Evolutionary conservation across 495 filamentous ascomycete species (phyloP).

Genomic region (Penicillium malachiteum): DNA sequence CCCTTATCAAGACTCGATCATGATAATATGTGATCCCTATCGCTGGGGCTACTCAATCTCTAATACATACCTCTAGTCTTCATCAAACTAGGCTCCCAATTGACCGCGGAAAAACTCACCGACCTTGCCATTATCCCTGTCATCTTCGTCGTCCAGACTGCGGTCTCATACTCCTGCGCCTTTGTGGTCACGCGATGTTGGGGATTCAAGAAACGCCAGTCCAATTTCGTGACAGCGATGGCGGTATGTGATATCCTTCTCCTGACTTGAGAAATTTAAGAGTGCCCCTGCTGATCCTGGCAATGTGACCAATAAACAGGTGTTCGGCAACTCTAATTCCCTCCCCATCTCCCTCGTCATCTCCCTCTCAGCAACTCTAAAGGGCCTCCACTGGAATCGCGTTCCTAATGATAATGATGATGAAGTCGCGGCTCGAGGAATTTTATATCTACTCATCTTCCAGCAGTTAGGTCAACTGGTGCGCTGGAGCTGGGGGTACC

Average conservation of each 20-base stretch:
- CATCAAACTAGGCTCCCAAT: conserved; percentile 93
- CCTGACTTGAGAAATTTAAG: neutral
- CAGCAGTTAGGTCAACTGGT: conserved; percentile 95
- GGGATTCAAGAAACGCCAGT: conserved; percentile 75
- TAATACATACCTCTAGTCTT: conserved; percentile 64
- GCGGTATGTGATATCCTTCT: conserved; percentile 53
- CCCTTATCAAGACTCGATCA: neutral
- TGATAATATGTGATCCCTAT: too few relatives aligned
- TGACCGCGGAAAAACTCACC: conserved; percentile 82
- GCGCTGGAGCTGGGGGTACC: conserved; percentile 97
- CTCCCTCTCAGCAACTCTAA: conserved; percentile 86
- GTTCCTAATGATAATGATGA: conserved; percentile 91
- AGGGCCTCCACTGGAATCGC: conserved; percentile 89
- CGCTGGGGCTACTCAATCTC: neutral
- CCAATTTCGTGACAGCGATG: conserved; percentile 96
- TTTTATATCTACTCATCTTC: conserved; percentile 94
- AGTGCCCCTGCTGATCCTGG: conserved; percentile 5
- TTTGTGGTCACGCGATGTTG: conserved; percentile 67
- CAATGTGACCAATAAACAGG: conserved; percentile 36
- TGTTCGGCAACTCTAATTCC: conserved; percentile 98
- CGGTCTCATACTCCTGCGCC: conserved; percentile 78
- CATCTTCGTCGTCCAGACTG: conserved; percentile 85
- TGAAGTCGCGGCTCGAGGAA: conserved; percentile 89
- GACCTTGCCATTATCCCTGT: conserved; percentile 91
- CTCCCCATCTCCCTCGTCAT: conserved; percentile 95